Evolutionary conservation across 2,329 filamentous ascomycete genomes (phyloP).

Genomic region (Arthrobotrys sphaeroides): DNA sequence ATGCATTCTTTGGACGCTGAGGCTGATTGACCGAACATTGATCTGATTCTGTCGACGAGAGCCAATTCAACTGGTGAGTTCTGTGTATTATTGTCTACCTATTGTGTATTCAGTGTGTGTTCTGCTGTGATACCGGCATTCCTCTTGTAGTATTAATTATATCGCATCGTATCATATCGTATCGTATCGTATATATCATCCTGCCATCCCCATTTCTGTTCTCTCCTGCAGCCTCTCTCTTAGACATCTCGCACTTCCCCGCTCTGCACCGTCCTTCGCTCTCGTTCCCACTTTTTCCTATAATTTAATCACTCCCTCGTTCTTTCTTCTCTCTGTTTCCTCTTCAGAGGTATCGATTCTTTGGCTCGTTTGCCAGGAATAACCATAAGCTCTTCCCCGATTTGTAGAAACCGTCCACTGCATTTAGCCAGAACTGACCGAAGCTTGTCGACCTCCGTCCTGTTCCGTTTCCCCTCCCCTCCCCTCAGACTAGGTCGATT

Average conservation of each 20-base stretch:
- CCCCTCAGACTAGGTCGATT: background rate
- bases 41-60: no score
- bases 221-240: no score
- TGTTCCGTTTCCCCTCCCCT: constrained; percentile 26
- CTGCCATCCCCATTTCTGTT: background rate
- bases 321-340: background rate
- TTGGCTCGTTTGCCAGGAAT: no score
- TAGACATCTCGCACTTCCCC: background rate
- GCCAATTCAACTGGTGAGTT: no score
- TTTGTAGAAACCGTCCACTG: background rate
- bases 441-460: constrained; percentile 18
- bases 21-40: no score
- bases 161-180: background rate
- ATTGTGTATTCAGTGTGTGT: no score
- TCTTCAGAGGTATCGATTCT: no score
- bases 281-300: background rate
- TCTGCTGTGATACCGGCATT: background rate
- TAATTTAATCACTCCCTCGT: background rate
- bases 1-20: no score
- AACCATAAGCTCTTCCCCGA: constrained; percentile 1
- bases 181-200: background rate
- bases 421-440: constrained; percentile 39
- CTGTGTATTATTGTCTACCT: no score
- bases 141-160: background rate
- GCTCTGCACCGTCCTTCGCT: background rate